Conservation (phyloP, 306 rosid species). For the Trifolium pratense region DNA sequence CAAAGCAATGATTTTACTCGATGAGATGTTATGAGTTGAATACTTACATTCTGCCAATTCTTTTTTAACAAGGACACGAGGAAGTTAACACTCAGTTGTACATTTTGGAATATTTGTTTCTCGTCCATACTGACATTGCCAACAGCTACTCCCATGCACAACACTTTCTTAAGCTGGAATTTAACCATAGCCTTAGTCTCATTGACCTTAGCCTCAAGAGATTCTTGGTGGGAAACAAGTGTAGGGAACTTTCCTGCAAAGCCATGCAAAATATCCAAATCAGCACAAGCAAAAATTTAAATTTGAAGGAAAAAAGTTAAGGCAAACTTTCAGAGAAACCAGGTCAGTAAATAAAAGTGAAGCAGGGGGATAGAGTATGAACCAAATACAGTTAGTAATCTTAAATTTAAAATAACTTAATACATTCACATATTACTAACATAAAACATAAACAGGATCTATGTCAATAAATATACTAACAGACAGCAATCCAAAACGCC, state of each 20-base stretch:
- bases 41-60: not conserved
- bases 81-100: slow-evolving; percentile 4
- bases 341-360: not conserved
- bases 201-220: not conserved
- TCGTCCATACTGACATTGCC: not conserved
- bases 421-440: not conserved
- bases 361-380: not conserved
- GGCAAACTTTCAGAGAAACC: not conserved
- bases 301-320: not conserved
- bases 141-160: slow-evolving; percentile 5
- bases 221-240: slow-evolving; percentile 8
- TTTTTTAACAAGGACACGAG: not conserved
- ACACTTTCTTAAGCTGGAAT: slow-evolving; percentile 1
- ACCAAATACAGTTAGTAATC: not conserved
- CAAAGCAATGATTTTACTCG: not conserved
- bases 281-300: not conserved
- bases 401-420: too few species aligned
- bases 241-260: not conserved
- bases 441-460: not conserved
- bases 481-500: not conserved
- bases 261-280: not conserved
- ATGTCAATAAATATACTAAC: too few species aligned
- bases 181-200: not conserved
- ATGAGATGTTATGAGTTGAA: not conserved
- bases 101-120: not conserved